These are phyloP conservation scores for Phialophora macrospora DNA, from an alignment of 2,329 filamentous ascomycete genomes.

Conservation along the genomic window DNA sequence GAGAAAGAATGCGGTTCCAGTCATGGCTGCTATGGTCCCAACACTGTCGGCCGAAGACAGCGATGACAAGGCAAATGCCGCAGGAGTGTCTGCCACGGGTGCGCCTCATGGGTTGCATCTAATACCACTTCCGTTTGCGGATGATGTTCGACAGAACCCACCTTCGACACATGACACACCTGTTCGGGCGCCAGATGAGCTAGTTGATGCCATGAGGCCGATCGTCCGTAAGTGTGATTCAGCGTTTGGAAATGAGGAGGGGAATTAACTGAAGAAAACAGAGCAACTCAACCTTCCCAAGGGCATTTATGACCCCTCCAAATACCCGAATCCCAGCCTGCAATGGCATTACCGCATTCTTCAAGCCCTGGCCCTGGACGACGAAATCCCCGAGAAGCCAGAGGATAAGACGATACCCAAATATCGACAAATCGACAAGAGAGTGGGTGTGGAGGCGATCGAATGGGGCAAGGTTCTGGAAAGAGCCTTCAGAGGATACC, in stretches of 20 bases:
- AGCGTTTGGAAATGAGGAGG: not conserved
- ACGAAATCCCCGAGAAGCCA: conserved; percentile 76
- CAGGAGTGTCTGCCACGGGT: conserved; percentile 34
- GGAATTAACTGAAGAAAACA: conserved; percentile 18
- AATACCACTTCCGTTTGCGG: conserved; percentile 82
- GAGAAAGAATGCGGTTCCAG: conserved; percentile 77
- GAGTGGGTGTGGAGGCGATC: conserved; percentile 76
- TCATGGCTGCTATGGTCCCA: conserved; percentile 80
- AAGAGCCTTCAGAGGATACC: conserved; percentile 57
- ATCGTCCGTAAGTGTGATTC: conserved; percentile 60
- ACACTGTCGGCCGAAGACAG: conserved; percentile 31
- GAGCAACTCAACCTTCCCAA: conserved; percentile 86
- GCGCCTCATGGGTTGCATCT: conserved; percentile 49
- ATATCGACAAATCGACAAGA: conserved; percentile 86
- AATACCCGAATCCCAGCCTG: conserved; percentile 88
- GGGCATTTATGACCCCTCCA: conserved; percentile 78
- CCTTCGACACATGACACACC: conserved; percentile 57
- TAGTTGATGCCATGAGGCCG: conserved; percentile 80
- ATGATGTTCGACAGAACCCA: conserved; percentile 80
- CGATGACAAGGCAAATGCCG: conserved; percentile 33
- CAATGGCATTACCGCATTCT: conserved; percentile 98
- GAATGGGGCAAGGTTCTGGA: conserved; percentile 76
- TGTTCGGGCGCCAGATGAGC: conserved; percentile 66
- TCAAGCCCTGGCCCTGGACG: conserved; percentile 87
- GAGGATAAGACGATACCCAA: conserved; percentile 84